phyloP scores from a whole-genome alignment of 208 protist species.

The Wallacemonas sp. region DNA sequence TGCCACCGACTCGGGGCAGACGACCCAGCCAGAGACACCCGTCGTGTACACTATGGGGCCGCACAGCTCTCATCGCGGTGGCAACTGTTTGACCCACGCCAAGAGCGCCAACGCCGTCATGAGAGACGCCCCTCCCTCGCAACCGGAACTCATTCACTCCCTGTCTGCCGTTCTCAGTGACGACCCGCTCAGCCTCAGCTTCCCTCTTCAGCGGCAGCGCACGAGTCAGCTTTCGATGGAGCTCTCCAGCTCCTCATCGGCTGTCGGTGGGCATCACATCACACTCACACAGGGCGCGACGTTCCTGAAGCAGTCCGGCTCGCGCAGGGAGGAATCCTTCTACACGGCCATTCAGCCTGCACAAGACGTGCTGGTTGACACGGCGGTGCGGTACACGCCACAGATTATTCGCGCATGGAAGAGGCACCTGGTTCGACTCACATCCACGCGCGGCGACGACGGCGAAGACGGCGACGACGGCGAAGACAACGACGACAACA shows the following conservation, averaged over 20 bases:
- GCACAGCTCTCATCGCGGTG: too few relatives aligned
- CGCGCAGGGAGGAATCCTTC: conserved; percentile 73
- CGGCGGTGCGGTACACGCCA: conserved; percentile 37
- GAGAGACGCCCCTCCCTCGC: not conserved
- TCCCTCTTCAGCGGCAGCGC: not conserved
- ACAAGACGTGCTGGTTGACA: conserved; percentile 49
- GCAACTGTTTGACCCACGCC: too few relatives aligned
- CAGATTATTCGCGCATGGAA: conserved; percentile 17
- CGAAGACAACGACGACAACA: too few relatives aligned
- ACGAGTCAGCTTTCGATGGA: conserved; percentile 16
- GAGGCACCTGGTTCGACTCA: too few relatives aligned
- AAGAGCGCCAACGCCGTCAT: not conserved
- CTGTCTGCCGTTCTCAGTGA: too few relatives aligned
- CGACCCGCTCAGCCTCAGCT: not conserved
- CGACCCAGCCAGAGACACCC: too few relatives aligned
- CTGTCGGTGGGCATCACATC: conserved; percentile 83
- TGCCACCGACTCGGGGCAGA: too few relatives aligned
- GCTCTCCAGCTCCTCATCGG: conserved; percentile 43
- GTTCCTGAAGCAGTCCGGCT: conserved; percentile 83
- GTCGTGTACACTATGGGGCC: too few relatives aligned
- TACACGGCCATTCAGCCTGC: conserved; percentile 68
- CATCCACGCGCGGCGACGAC: too few relatives aligned
- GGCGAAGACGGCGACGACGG: too few relatives aligned
- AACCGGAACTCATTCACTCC: too few relatives aligned
- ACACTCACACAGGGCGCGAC: conserved; percentile 50